Evolutionary conservation across 2,329 filamentous ascomycete species (phyloP).

Genomic region (Pseudodiploospora longispora): DNA sequence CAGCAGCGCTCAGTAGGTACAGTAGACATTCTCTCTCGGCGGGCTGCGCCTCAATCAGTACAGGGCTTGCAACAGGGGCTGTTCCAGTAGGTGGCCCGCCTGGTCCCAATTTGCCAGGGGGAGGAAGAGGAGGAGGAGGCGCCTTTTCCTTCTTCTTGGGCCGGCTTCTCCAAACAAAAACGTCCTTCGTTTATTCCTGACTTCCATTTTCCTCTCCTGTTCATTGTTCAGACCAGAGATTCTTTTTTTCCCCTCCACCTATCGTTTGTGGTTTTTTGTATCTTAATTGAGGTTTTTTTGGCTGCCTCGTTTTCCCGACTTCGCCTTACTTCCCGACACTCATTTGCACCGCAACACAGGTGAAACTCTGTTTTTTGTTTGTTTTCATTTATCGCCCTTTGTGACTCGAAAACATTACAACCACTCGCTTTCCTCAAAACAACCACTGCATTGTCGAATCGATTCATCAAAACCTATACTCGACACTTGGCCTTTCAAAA

Average conservation of each 20-base stretch:
- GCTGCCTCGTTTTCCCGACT: slow-evolving; percentile 13
- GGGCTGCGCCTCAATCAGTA: slow-evolving; percentile 7
- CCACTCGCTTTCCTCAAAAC: slow-evolving; percentile 2
- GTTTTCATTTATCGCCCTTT: background rate
- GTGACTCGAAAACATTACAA: background rate
- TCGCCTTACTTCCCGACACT: slow-evolving; percentile 21
- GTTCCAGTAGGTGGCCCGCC: background rate
- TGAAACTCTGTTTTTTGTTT: slow-evolving; percentile 6
- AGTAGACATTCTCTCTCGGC: background rate
- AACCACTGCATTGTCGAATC: background rate
- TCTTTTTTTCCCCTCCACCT: too few relatives aligned
- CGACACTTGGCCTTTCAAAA: background rate
- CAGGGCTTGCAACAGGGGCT: background rate
- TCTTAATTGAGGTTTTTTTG: slow-evolving; percentile 15
- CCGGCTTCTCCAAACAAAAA: slow-evolving; percentile 1
- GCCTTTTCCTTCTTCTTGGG: background rate
- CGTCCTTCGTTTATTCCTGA: slow-evolving; percentile 1
- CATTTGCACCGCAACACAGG: slow-evolving; percentile 14
- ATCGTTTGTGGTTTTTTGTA: slow-evolving; percentile 3
- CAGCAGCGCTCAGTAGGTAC: too few relatives aligned
- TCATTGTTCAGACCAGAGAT: too few relatives aligned
- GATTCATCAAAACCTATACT: background rate
- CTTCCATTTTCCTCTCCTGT: background rate
- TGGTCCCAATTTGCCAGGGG: slow-evolving; percentile 2
- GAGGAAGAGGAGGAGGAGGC: background rate